Base-by-base conservation (phyloP, 2,329 filamentous ascomycete genomes). In the Colletotrichum lentis region DNA sequence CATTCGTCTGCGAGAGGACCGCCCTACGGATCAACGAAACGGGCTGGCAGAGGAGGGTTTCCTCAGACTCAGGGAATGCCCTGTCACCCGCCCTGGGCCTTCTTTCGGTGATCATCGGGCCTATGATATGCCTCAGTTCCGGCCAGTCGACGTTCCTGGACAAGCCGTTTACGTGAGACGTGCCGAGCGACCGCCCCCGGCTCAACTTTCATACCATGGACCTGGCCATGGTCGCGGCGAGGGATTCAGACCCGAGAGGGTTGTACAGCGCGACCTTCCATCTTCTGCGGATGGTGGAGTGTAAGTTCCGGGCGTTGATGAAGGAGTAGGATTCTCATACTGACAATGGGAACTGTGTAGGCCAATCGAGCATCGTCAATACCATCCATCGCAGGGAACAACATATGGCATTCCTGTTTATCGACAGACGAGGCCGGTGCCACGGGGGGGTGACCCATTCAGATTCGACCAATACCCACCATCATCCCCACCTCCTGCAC, bases 361-460 rank as follows among this genome's bases (percentile, higher is more conserved):
- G 54, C 50, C 31, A 22, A 18, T 24, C 7, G 41, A 60, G 18
- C 67, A 39, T 20, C 27, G 55, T 43, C 22, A 54, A 74, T 72
- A 62, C 67, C 59, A 69, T 60, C 71, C 71, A 20, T 50, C 58
- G 6, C 70, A 74, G 18, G 66, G 50, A 52, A 27, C 55, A 52
- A 27, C 56, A 16, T 66, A 69, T 35, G 62, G 56, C n/a, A 41
- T 53, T 24, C 55, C 66, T 3, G 62, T 66, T 22, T 20, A 69
- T 49, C 66, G 56, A 24, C 62, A 66, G n/a, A 50, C 55, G 18
- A 43, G 44, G 20, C 55, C 56, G 37, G 24, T 35, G 12, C 39
- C 18, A 27, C 39, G 27, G 18, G 20, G 37, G 4, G 56, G 59
- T 5, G 56, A 46, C 5, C 49, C 44, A 5, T 39, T 37, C 14